Evolutionary conservation across 2,329 filamentous ascomycete species (phyloP).

Genomic region (Pyrenochaeta sp.): DNA sequence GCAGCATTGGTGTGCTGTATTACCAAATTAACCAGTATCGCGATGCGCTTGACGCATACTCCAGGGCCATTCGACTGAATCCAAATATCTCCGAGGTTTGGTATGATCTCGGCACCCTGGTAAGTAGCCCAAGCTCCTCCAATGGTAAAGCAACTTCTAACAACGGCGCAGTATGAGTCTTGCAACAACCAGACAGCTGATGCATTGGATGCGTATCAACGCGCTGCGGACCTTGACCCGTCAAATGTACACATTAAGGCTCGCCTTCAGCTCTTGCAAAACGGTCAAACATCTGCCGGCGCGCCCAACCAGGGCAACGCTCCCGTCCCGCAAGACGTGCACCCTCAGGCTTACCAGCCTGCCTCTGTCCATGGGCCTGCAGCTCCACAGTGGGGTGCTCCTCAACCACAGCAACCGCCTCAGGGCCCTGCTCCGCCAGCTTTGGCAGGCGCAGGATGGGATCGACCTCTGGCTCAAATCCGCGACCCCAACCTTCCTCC

Average conservation of each 20-base stretch:
- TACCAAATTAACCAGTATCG: conserved; percentile 99
- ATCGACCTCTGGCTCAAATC: conserved; percentile 75
- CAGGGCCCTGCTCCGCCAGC: conserved; percentile 70
- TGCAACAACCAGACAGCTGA: conserved; percentile 99
- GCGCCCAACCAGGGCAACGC: conserved; percentile 75
- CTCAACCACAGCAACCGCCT: conserved; percentile 70
- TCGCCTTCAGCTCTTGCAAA: conserved; percentile 86
- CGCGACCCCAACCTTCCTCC: conserved; percentile 69
- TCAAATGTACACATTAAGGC: conserved; percentile 96
- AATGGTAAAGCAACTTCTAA: conserved; percentile 16
- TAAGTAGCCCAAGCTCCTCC: conserved; percentile 60
- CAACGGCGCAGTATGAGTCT: conserved; percentile 79
- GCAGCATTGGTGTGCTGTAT: conserved; percentile 97
- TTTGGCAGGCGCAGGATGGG: conserved; percentile 64
- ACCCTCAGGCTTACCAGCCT: conserved; percentile 91
- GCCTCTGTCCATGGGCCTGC: conserved; percentile 83
- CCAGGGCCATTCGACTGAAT: conserved; percentile 92
- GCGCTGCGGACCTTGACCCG: conserved; percentile 93
- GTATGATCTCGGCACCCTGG: conserved; percentile 96
- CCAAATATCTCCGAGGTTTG: conserved; percentile 99
- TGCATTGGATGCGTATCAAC: conserved; percentile 92
- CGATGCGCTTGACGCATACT: conserved; percentile 96
- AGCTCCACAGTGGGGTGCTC: conserved; percentile 88
- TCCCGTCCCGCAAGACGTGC: conserved; percentile 94
- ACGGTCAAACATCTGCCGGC: conserved; percentile 74